These are phyloP conservation scores for Lasiosphaeriaceae sp. DNA, from an alignment of 495 filamentous ascomycete species.

Conservation along the genomic window DNA sequence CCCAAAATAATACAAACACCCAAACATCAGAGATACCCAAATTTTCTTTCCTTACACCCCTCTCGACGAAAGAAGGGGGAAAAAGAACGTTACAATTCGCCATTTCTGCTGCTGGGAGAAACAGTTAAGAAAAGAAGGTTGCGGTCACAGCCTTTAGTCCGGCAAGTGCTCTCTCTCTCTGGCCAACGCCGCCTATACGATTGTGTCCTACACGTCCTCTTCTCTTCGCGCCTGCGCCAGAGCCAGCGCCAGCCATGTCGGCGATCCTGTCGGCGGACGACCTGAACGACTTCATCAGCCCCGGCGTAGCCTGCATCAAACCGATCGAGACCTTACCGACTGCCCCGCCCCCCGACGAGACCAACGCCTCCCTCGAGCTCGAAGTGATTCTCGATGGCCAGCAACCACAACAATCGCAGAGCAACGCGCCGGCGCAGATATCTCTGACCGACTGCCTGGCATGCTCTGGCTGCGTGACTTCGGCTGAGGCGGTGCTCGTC, in stretches of 20 bases:
- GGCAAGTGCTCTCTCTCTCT: too few relatives aligned
- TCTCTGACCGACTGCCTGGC: conserved; percentile 96
- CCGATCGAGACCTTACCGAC: conserved; percentile 84
- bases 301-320: conserved; percentile 96
- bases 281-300: conserved; percentile 97
- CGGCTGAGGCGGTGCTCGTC: conserved; percentile 91
- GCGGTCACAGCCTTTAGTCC: too few relatives aligned
- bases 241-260: conserved; percentile 58
- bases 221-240: background rate
- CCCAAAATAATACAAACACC: background rate
- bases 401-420: conserved; percentile 45
- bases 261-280: conserved; percentile 95
- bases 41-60: too few relatives aligned
- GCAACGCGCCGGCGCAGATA: conserved; percentile 65
- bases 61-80: too few relatives aligned
- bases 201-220: too few relatives aligned
- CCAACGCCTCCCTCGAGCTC: conserved; percentile 49
- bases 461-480: conserved; percentile 96
- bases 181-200: too few relatives aligned
- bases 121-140: too few relatives aligned
- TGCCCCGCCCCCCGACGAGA: conserved; percentile 17
- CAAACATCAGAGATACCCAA: background rate
- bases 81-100: too few relatives aligned
- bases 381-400: conserved; percentile 93
- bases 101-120: too few relatives aligned